These are phyloP conservation scores for Mucuna pruriens DNA, from an alignment of 306 rosid species.

Conservation along the genomic window DNA sequence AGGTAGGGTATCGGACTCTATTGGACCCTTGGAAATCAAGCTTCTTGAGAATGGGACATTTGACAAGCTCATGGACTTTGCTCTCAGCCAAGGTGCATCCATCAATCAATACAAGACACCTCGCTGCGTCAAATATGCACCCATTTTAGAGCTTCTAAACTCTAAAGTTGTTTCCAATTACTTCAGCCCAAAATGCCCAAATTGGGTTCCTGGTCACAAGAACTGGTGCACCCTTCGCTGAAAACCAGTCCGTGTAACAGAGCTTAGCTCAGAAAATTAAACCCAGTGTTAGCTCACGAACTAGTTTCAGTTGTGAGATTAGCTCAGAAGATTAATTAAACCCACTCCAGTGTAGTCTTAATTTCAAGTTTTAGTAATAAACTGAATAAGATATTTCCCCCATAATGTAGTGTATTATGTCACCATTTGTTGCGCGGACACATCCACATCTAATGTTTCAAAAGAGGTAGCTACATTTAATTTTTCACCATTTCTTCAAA, in stretches of 20 bases:
- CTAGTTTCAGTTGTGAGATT: background rate
- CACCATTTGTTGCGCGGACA: too few relatives aligned
- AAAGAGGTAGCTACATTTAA: too few relatives aligned
- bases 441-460: too few relatives aligned
- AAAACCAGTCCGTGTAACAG: background rate
- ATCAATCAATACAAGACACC: conserved; percentile 26
- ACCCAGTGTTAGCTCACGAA: too few relatives aligned
- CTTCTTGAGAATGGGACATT: conserved; percentile 3
- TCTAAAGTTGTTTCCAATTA: conserved; percentile 14
- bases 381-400: background rate
- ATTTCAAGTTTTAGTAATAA: background rate
- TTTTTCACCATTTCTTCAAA: too few relatives aligned
- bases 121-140: background rate
- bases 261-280: background rate
- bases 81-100: conserved; percentile 11
- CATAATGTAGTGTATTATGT: too few relatives aligned
- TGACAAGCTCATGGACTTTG: conserved; percentile 22
- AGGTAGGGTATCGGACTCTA: background rate
- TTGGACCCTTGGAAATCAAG: conserved; percentile 16
- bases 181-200: background rate
- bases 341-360: background rate
- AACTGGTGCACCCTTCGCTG: background rate
- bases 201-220: conserved; percentile 13
- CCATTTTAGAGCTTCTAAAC: conserved; percentile 5
- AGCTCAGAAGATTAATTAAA: background rate